phyloP scores from a whole-genome alignment of 306 rosid genomes.

The Calophaca sinica region DNA sequence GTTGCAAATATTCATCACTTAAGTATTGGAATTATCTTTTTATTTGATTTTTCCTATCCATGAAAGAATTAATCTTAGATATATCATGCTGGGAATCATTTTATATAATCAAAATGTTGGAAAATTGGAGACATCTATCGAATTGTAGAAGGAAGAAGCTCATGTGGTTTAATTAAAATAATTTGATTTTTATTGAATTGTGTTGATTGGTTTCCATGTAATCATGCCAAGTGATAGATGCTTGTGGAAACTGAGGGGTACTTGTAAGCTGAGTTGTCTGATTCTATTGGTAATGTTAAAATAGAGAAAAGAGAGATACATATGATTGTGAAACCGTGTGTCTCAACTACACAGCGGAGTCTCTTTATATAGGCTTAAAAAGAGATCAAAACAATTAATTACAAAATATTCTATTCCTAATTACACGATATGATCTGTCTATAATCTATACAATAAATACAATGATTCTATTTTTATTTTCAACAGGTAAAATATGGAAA shows the following conservation, averaged over 20 bases:
- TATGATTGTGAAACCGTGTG: too few relatives aligned
- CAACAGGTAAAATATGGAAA: background rate
- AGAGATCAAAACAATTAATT: too few relatives aligned
- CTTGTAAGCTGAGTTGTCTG: background rate
- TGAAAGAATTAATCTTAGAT: background rate
- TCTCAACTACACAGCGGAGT: too few relatives aligned
- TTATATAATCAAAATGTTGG: background rate
- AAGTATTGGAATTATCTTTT: conserved; percentile 22
- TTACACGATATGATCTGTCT: too few relatives aligned
- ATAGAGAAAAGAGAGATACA: too few relatives aligned
- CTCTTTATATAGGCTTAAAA: too few relatives aligned
- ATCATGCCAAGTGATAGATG: conserved; percentile 9
- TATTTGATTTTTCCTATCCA: conserved; percentile 18
- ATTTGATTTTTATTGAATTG: background rate
- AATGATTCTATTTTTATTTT: too few relatives aligned
- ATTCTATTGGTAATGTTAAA: background rate
- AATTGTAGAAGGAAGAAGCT: too few relatives aligned
- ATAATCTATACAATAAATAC: too few relatives aligned
- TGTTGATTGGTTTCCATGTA: background rate
- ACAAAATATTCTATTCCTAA: too few relatives aligned
- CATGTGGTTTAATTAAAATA: too few relatives aligned
- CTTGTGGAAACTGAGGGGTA: conserved; percentile 7
- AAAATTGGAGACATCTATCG: too few relatives aligned
- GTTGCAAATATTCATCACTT: conserved; percentile 18
- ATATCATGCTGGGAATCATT: background rate